Percentiles rank a stretch among this genome's conserved stretches.
Conservation (phyloP, 1,139 yeast genomes). For the Zygosaccharomyces pseudobailii region DNA sequence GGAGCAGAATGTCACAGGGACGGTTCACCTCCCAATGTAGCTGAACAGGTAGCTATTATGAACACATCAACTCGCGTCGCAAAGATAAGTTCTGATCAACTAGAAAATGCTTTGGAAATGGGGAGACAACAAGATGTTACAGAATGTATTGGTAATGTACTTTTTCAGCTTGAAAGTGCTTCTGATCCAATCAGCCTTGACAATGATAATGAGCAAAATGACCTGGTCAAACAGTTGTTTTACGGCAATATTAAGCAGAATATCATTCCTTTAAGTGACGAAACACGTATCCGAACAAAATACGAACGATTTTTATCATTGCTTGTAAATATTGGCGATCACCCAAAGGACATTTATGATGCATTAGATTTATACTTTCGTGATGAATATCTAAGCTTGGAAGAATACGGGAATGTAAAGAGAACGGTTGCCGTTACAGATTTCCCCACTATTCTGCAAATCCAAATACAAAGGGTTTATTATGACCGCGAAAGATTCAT, state of each 20-base stretch:
- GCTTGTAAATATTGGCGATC: constrained; percentile 79
- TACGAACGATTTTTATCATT: constrained; percentile 75
- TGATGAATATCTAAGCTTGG: constrained; percentile 58
- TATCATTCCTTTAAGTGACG: constrained; percentile 39
- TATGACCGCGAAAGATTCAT: constrained; percentile 69
- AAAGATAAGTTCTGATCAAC: constrained; percentile 54
- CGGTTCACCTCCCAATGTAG: constrained; percentile 18
- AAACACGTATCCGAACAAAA: constrained; percentile 46
- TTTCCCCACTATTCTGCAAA: constrained; percentile 77
- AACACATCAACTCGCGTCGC: constrained; percentile 11
- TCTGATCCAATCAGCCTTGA: constrained; percentile 61
- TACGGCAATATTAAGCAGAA: constrained; percentile 67
- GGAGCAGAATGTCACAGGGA: constrained; percentile 9
- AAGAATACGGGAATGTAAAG: constrained; percentile 65
- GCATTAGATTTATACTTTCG: constrained; percentile 83
- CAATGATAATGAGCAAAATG: constrained; percentile 77
- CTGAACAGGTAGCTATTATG: constrained; percentile 9
- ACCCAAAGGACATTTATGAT: constrained; percentile 84
- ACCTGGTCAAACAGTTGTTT: constrained; percentile 70
- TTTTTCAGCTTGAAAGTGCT: constrained; percentile 92
- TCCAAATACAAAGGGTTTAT: constrained; percentile 90
- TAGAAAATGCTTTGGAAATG: constrained; percentile 67
- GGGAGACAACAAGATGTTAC: constrained; percentile 97
- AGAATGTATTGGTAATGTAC: constrained; percentile 91
- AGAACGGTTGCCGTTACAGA: constrained; percentile 66